A percentile compares a stretch with the other conserved stretches of the same genome.
Evolutionary conservation across 2,329 filamentous ascomycete species (phyloP).

Genomic region (Dryadomyces quercus-mongolicae): DNA sequence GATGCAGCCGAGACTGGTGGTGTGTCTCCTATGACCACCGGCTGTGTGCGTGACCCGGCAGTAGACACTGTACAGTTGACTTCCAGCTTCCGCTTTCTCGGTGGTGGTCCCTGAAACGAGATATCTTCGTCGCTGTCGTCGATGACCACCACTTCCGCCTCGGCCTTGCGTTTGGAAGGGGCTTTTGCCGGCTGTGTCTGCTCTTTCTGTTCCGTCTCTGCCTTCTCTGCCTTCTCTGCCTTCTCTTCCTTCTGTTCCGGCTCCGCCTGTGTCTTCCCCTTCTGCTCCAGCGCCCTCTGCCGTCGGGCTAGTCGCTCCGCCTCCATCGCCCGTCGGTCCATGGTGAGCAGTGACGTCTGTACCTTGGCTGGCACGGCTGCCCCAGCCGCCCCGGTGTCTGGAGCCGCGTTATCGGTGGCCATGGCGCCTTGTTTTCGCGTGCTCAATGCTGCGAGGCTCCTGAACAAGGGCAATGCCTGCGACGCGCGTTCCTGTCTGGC

Average conservation of each 20-base stretch:
- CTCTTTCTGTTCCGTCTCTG: background rate
- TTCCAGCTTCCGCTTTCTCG: background rate
- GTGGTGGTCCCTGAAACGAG: background rate
- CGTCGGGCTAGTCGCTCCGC: constrained; percentile 63
- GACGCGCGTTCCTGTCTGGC: too few species aligned
- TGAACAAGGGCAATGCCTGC: too few species aligned
- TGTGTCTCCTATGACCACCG: background rate
- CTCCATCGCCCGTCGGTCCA: constrained; percentile 79
- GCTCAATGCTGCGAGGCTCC: too few species aligned
- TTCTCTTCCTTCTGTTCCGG: background rate
- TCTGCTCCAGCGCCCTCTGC: constrained; percentile 34
- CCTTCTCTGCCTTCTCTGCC: background rate
- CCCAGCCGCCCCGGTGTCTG: constrained; percentile 5
- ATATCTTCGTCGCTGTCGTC: constrained; percentile 6
- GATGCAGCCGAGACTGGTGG: background rate
- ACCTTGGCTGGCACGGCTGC: constrained; percentile 2
- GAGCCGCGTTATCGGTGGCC: background rate
- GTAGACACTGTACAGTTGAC: too few species aligned
- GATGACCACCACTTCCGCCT: constrained; percentile 24
- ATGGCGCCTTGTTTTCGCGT: too few species aligned
- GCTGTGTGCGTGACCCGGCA: background rate
- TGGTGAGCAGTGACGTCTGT: constrained; percentile 28
- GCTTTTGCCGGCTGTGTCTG: background rate
- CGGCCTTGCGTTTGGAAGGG: constrained; percentile 31
- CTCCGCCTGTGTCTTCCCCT: background rate